Evolutionary conservation across 1,139 yeast species (phyloP), one percentile per base, ranked within the genome.

Genomic region (Chernovozyma aurita): DNA sequence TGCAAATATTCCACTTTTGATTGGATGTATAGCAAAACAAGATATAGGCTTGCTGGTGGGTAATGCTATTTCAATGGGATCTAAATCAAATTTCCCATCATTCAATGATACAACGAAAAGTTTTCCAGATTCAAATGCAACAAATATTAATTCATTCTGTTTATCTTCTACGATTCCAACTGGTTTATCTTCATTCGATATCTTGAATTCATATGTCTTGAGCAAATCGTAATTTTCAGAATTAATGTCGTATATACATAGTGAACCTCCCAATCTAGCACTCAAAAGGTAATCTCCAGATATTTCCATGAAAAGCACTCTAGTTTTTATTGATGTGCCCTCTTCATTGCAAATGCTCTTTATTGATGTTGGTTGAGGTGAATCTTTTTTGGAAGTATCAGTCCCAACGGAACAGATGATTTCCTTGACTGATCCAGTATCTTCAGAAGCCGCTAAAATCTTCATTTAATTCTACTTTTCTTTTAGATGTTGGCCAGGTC

Each of bases 321-420:
- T 57, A 24, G 60, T 45, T 37, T 50, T 57, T n/a, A 34, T 13
- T 28, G 49, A 43, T 7, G 63, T 31, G 11, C 56, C 51, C 6
- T 61, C 73, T 34, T 64, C 65, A 7, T 54, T 49, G 34, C 71
- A 61, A 37, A 63, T 64, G 30, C 67, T 60, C 33, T 55, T 65
- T 17, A 76, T 56, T 26, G 71, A 59, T 33, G 62, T 65, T 2
- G 85, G 83, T 44, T 76, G 80, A n/a, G 57, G 52, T 1, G 76
- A 80, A 35, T 70, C 73, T 49, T 77, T 75, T 36, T 68, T 66
- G 4, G 90, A 80, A 4, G 90, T 82, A 48, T 84, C 87, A 0
- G 86, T 79, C 0, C 87, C 87, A 39, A 68, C 63, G 26, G 60
- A 52, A 46, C 83, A 81, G 4, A 65, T 50, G 11, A 81, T 63